Evolutionary conservation across 768 basidiomycete genomes (phyloP).

Genomic region (Pleurotus eryngii): DNA sequence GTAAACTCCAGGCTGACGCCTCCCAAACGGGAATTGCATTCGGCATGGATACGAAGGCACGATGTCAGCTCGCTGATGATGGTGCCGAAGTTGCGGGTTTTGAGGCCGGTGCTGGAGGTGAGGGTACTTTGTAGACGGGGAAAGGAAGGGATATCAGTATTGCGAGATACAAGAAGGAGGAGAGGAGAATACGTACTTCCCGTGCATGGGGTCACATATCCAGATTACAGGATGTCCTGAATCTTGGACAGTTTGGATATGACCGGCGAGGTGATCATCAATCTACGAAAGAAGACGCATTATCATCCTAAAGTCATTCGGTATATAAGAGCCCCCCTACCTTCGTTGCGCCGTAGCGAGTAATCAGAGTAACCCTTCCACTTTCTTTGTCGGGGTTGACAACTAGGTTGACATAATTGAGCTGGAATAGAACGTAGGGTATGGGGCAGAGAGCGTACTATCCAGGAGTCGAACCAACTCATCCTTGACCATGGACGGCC

Average conservation of each 20-base stretch:
- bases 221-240: constrained; percentile 88
- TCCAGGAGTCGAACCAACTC: constrained; percentile 78
- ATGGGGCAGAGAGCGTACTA: constrained; percentile 43
- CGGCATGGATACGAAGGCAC: constrained; percentile 77
- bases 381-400: constrained; percentile 82
- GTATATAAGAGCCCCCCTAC: constrained; percentile 31
- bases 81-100: constrained; percentile 86
- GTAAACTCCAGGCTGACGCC: constrained; percentile 91
- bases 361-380: constrained; percentile 87
- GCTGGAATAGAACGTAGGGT: background rate
- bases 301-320: background rate
- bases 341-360: constrained; percentile 89
- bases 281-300: constrained; percentile 43
- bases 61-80: constrained; percentile 86
- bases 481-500: constrained; percentile 76
- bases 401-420: constrained; percentile 40
- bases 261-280: constrained; percentile 66
- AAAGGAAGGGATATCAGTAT: no score
- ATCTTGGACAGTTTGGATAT: constrained; percentile 77
- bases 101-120: constrained; percentile 75
- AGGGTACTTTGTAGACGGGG: constrained; percentile 55
- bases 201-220: constrained; percentile 99
- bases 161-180: no score
- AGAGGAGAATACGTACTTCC: constrained; percentile 66
- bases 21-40: constrained; percentile 70